Evolutionary conservation across 768 basidiomycete species (phyloP), one percentile per base, ranked within the genome.

Genomic region (Russula ochroleuca): DNA sequence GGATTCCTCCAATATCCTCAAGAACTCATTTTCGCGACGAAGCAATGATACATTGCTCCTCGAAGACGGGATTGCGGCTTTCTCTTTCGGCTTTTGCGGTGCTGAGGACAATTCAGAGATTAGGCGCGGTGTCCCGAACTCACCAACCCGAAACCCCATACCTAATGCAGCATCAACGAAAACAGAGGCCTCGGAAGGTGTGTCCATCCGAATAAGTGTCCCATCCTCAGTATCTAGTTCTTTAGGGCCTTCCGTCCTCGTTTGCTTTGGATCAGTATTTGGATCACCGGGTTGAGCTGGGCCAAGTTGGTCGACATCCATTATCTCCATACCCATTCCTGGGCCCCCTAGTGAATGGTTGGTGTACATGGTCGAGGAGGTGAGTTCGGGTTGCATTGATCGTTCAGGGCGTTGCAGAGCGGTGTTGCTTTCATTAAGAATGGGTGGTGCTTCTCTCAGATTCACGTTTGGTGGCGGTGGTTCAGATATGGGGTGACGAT

Each of bases 11-110:
- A 93, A 73, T 23, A 90, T 80, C 35, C 82, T 84, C 59, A 85
- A 71, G 53, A 94, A 72, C 72, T 94, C 92, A 64, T 88, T 90
- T 75, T 94, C 90, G 23, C 92, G 83, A 4, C 90, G 84, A 47
- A 91, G 76, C 62, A 87, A 81, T 17, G 92, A 90, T 28, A 94
- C 83, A 67, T 93, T 94, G 53, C 83, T 77, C 65, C 80, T 82
- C 33, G 75, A 63, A 35, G 74, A 72, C 8, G 41, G 45, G 57
- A 37, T 47, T 45, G 23, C 14, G 21, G 23, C 57, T 37, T 58
- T 59, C 31, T 63, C 67, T 33, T 59, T 58, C 14, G 62, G 50
- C 60, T 67, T 70, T 17, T 59, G 55, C 14, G 68, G 48, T 23
- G 69, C 69, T 28, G 57, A 49, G 14, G 50, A 19, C 45, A 47